Evolutionary conservation across 805 yeast genomes (phyloP).

Genomic region (Jamesozyma piceae): DNA sequence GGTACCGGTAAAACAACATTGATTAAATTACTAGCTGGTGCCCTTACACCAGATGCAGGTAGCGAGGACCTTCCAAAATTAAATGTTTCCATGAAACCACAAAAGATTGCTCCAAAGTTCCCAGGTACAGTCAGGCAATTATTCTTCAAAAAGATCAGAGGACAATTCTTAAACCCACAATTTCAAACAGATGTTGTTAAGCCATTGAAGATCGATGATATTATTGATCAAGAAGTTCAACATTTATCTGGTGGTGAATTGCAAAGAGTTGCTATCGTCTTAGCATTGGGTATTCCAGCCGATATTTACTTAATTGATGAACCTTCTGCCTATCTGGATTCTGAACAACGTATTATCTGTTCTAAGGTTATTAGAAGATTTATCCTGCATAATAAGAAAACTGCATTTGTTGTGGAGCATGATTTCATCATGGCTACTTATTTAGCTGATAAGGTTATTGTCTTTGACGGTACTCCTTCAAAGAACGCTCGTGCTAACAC

Average conservation of each 20-base stretch:
- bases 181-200: conserved; percentile 97
- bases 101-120: conserved; percentile 97
- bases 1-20: conserved; percentile 99
- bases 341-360: conserved; percentile 98
- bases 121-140: conserved; percentile 97
- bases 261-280: conserved; percentile 96
- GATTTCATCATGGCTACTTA: conserved; percentile 99
- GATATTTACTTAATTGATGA: conserved; percentile 96
- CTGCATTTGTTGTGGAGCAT: conserved; percentile 99
- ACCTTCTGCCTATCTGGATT: conserved; percentile 97
- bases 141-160: conserved; percentile 92
- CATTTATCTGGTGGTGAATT: conserved; percentile 98
- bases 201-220: conserved; percentile 87
- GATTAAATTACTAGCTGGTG: conserved; percentile 92
- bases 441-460: conserved; percentile 97
- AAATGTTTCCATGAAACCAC: conserved; percentile 96
- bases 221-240: conserved; percentile 96
- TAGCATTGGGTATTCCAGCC: conserved; percentile 88
- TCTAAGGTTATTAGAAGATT: conserved; percentile 97
- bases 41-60: conserved; percentile 76
- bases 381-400: conserved; percentile 90
- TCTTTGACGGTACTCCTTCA: conserved; percentile 93
- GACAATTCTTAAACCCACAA: conserved; percentile 89
- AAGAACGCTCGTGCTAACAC: conserved; percentile 72
- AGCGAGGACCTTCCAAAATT: conserved; percentile 69